phyloP scores from a whole-genome alignment of 2,329 filamentous ascomycete species.

The Pezicula rhizophila region DNA sequence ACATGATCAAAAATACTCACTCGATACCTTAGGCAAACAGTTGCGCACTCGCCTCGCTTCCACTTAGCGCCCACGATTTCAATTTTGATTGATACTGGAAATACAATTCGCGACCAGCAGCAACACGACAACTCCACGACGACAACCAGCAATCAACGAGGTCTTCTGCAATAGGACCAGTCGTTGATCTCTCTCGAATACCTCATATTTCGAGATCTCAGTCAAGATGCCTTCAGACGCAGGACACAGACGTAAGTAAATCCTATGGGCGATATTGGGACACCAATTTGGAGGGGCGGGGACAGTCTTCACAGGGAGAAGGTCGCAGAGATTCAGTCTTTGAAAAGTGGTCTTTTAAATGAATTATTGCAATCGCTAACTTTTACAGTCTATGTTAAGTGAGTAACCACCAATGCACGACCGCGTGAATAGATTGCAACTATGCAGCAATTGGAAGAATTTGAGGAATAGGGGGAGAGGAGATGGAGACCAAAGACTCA shows the following conservation, averaged over 20 bases:
- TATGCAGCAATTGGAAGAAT: background rate
- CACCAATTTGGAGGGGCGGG: background rate
- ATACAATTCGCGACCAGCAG: constrained; percentile 8
- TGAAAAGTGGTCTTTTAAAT: background rate
- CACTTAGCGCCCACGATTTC: background rate
- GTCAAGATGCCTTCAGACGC: constrained; percentile 83
- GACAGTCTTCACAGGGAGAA: background rate
- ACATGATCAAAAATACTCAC: no score
- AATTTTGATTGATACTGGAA: background rate
- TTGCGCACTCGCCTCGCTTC: background rate
- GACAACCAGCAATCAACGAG: constrained; percentile 22
- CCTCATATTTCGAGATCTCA: constrained; percentile 40
- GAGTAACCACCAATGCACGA: constrained; percentile 42
- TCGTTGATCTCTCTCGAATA: constrained; percentile 30
- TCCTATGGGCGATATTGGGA: constrained; percentile 2
- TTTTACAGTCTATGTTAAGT: constrained; percentile 78
- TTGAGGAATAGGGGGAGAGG: constrained; percentile 3
- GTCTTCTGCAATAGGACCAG: constrained; percentile 24
- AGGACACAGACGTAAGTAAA: constrained; percentile 78
- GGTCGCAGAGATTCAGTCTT: background rate
- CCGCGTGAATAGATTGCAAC: background rate
- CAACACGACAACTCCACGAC: constrained; percentile 23
- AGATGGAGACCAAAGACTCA: background rate
- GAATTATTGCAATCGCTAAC: constrained; percentile 22
- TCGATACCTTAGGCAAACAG: no score